Evolutionary conservation across 192 early-diverging fungal genomes (phyloP), one percentile per base, ranked within the genome.

Genomic region (Entomortierella lignicola): DNA sequence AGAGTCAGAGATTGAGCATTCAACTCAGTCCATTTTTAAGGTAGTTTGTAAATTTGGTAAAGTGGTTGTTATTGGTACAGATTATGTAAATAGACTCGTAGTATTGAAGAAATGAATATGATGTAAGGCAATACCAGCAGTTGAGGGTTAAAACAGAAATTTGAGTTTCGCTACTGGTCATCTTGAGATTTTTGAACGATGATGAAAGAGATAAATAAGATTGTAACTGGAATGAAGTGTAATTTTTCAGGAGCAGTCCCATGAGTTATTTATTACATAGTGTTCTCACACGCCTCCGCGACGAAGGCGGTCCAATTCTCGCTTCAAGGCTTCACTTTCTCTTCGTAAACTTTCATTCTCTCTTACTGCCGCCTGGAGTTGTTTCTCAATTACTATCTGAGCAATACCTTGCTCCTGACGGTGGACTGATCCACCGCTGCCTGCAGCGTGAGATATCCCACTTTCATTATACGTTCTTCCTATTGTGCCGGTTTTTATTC

Each of bases 81-180:
- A 37, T 37, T 37, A n/a, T n/a, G n/a, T n/a, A n/a, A n/a, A n/a
- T n/a, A n/a, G n/a, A n/a, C n/a, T n/a, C n/a, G n/a, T n/a, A n/a
- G n/a, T n/a, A 4, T 7, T 37, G 34, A 37, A 37, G 34, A 10
- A 7, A 10, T 37, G 34, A 37, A 7, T 4, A 37, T 37, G 34
- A 10, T 37, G 34, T 37, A 37, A 60, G 11, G 42, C 41, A 29
- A 32, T 85, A 84, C 87, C 87, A 89, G 68, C 87, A 89, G 59
- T 68, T 66, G 25, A 72, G 61, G 20, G 70, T 72, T 20, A 72
- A 43, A n/a, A 72, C 61, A 6, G 60, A 63, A 39, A 72, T 60
- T n/a, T 23, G 32, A 25, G 61, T 25, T 27, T 54, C 55, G 55
- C 29, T 69, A 12, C n/a, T n/a, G n/a, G 62, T 8, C 34, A 69